A percentile compares a stretch with the other conserved stretches of the same genome.
Conservation (phyloP, 345 rosid species). For the Cochlearia excelsa region DNA sequence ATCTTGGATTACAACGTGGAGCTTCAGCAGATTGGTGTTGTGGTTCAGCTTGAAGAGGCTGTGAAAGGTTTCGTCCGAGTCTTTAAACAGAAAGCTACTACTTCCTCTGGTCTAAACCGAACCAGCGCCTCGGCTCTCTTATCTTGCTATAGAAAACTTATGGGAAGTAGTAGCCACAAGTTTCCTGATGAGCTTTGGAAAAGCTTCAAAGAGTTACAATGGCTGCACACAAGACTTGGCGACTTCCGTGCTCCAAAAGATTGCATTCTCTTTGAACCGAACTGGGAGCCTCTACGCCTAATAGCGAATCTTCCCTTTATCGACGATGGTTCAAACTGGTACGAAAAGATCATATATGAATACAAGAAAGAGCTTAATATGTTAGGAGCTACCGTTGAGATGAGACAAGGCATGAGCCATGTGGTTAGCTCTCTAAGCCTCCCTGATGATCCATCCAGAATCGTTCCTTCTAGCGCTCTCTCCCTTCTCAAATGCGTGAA, state of each 20-base stretch:
- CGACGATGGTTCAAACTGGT: slow-evolving; percentile 47
- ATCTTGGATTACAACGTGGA: slow-evolving; percentile 35
- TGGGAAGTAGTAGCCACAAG: background rate
- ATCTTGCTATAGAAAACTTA: slow-evolving; percentile 45
- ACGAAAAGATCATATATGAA: slow-evolving; percentile 44
- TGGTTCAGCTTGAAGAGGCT: slow-evolving; percentile 48
- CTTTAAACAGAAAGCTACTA: slow-evolving; percentile 45
- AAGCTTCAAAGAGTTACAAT: slow-evolving; percentile 40
- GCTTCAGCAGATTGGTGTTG: slow-evolving; percentile 49
- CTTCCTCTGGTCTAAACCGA: slow-evolving; percentile 36
- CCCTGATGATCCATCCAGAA: slow-evolving; percentile 34
- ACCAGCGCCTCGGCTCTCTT: slow-evolving; percentile 38
- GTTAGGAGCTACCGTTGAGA: slow-evolving; percentile 43
- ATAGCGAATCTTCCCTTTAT: slow-evolving; percentile 59
- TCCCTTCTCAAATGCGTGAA: slow-evolving; percentile 50
- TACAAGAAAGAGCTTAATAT: slow-evolving; percentile 48
- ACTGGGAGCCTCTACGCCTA: slow-evolving; percentile 53
- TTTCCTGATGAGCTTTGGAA: slow-evolving; percentile 38
- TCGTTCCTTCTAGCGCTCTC: slow-evolving; percentile 36
- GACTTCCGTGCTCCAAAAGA: slow-evolving; percentile 49
- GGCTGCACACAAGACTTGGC: slow-evolving; percentile 64
- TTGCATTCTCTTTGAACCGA: slow-evolving; percentile 53
- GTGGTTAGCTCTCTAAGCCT: slow-evolving; percentile 43
- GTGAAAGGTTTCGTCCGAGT: slow-evolving; percentile 32
- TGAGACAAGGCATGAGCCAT: slow-evolving; percentile 48